Percentiles rank a stretch among this genome's conserved stretches.
Evolutionary conservation across 805 yeast species (phyloP).

Genomic region (Citeromyces matritensis): DNA sequence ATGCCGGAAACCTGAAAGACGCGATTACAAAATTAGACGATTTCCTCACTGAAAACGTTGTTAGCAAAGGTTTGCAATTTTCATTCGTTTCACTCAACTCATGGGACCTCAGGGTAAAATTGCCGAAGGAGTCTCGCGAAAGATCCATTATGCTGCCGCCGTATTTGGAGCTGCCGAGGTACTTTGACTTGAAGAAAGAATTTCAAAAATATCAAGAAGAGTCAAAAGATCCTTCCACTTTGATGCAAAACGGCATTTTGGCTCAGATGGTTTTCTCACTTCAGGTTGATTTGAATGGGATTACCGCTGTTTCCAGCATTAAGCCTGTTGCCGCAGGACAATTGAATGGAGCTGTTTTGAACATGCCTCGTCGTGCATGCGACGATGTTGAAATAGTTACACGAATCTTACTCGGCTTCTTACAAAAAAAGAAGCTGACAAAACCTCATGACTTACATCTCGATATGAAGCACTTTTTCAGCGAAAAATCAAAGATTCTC

Average conservation of each 20-base stretch:
- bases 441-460: conserved; percentile 67
- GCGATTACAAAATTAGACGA: conserved; percentile 42
- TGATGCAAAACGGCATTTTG: conserved; percentile 9
- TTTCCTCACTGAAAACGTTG: conserved; percentile 26
- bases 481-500: conserved; percentile 66
- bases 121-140: conserved; percentile 73
- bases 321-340: conserved; percentile 5
- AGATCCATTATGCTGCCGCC: conserved; percentile 57
- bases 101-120: conserved; percentile 62
- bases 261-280: conserved; percentile 8
- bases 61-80: conserved; percentile 31
- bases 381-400: conserved; percentile 30
- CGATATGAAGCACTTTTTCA: conserved; percentile 51
- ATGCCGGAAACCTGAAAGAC: conserved; percentile 45
- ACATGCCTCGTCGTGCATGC: conserved; percentile 23
- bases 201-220: conserved; percentile 57
- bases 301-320: conserved; percentile 6
- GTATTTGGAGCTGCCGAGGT: conserved; percentile 59
- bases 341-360: conserved; percentile 6
- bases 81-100: conserved; percentile 50
- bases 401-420: conserved; percentile 33
- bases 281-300: conserved; percentile 6
- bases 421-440: no score
- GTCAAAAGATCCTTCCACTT: conserved; percentile 17
- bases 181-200: conserved; percentile 67